Conservation (phyloP, 2,329 filamentous ascomycete species). For the Mycosphaerella sp. region DNA sequence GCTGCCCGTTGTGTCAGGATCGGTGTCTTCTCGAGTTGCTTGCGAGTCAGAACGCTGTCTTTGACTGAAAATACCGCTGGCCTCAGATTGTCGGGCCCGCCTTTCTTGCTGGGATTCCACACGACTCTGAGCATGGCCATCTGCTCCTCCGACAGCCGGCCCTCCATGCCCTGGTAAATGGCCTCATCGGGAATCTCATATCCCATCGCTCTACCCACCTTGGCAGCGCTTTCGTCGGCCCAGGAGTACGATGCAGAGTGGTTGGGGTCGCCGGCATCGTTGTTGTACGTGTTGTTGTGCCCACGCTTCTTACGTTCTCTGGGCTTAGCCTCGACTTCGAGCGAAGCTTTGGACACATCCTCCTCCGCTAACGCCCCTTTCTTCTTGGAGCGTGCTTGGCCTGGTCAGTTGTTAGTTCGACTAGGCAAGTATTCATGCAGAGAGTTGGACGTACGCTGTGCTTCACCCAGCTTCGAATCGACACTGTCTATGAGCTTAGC, state of each 20-base stretch:
- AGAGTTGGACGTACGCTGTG: conserved; percentile 24
- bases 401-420: conserved; percentile 14
- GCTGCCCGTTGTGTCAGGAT: conserved; percentile 30
- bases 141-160: conserved; percentile 21
- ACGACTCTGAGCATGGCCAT: conserved; percentile 28
- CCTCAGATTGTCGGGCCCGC: conserved; percentile 27
- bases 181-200: conserved; percentile 25
- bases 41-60: conserved; percentile 31
- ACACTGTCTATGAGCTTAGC: conserved; percentile 22
- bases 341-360: conserved; percentile 8
- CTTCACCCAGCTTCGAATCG: conserved; percentile 25
- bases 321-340: conserved; percentile 18
- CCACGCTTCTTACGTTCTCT: conserved; percentile 20
- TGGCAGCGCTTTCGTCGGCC: conserved; percentile 17
- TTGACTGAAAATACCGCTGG: conserved; percentile 29
- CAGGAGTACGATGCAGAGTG: conserved; percentile 30
- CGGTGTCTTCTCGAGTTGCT: conserved; percentile 25
- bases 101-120: conserved; percentile 34
- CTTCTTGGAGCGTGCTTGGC: conserved; percentile 20
- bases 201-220: conserved; percentile 13
- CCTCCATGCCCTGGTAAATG: conserved; percentile 27
- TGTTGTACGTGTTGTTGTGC: conserved; percentile 16
- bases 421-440: neutral
- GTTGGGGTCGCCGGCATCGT: conserved; percentile 27
- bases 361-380: conserved; percentile 7